Evolutionary conservation across 129 eudicot species (phyloP).

Genomic region (Kitagawia praeruptora): DNA sequence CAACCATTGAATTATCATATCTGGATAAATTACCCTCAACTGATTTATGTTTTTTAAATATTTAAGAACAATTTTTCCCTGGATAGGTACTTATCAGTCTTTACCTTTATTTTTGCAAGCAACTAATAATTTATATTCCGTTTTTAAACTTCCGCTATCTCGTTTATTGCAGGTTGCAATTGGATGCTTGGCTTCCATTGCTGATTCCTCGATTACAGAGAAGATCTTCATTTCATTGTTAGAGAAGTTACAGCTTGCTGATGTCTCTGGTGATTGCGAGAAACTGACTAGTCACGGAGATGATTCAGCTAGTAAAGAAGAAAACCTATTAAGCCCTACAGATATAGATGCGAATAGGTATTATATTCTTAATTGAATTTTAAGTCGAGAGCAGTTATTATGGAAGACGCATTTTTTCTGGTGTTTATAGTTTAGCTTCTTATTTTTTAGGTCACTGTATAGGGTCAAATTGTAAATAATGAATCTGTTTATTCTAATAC

Average conservation of each 20-base stretch:
- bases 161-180: conserved; percentile 56
- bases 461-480: not conserved
- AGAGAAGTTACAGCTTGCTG: conserved; percentile 40
- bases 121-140: not conserved
- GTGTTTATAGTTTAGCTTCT: not conserved
- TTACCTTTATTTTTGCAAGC: not conserved
- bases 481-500: conserved; percentile 1
- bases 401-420: not conserved
- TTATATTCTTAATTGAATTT: not conserved
- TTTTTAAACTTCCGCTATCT: conserved; percentile 10
- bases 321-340: conserved; percentile 9
- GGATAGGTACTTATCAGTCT: not conserved
- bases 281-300: conserved; percentile 13
- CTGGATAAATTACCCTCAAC: not conserved
- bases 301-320: conserved; percentile 27
- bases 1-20: not conserved
- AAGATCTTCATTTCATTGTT: conserved; percentile 50
- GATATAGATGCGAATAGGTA: conserved; percentile 46
- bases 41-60: not conserved
- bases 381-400: not conserved
- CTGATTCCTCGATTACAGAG: conserved; percentile 51
- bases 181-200: conserved; percentile 52
- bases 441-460: not conserved
- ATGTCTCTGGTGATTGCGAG: conserved; percentile 24
- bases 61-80: not conserved